Evolutionary conservation across 805 yeast genomes (phyloP).

Genomic region (Yamadazyma scolyti): DNA sequence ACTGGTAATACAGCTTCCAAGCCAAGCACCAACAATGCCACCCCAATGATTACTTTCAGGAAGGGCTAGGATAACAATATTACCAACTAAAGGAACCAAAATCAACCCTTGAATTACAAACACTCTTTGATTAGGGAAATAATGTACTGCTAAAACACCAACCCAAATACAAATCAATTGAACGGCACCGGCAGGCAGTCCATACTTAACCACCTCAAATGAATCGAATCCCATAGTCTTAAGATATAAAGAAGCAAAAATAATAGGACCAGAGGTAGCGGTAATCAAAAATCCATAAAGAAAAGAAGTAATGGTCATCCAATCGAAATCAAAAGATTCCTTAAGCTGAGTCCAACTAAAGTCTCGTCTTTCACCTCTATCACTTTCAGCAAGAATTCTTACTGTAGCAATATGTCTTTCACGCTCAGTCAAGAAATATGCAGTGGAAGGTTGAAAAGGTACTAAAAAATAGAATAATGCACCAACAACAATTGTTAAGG

Average conservation of each 20-base stretch:
- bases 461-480: conserved; percentile 11
- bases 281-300: conserved; percentile 13
- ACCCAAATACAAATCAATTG: conserved; percentile 20
- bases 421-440: conserved; percentile 20
- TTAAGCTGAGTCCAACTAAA: conserved; percentile 20
- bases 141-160: conserved; percentile 13
- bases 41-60: conserved; percentile 17
- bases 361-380: conserved; percentile 20
- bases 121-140: conserved; percentile 18
- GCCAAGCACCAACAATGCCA: conserved; percentile 13
- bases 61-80: conserved; percentile 13
- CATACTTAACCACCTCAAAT: conserved; percentile 17
- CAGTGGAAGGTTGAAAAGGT: conserved; percentile 16
- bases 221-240: conserved; percentile 12
- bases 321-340: conserved; percentile 21
- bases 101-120: conserved; percentile 12
- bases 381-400: conserved; percentile 17
- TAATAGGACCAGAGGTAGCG: conserved; percentile 17
- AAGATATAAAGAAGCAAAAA: conserved; percentile 15
- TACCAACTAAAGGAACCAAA: conserved; percentile 18
- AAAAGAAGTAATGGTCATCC: conserved; percentile 10
- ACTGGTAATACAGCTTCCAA: conserved; percentile 13
- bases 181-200: conserved; percentile 26
- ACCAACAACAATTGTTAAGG: conserved; percentile 13
- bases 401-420: conserved; percentile 15